Evolutionary conservation across 306 rosid species (phyloP), one percentile per base, ranked within the genome.

Genomic region (Purshia tridentata): DNA sequence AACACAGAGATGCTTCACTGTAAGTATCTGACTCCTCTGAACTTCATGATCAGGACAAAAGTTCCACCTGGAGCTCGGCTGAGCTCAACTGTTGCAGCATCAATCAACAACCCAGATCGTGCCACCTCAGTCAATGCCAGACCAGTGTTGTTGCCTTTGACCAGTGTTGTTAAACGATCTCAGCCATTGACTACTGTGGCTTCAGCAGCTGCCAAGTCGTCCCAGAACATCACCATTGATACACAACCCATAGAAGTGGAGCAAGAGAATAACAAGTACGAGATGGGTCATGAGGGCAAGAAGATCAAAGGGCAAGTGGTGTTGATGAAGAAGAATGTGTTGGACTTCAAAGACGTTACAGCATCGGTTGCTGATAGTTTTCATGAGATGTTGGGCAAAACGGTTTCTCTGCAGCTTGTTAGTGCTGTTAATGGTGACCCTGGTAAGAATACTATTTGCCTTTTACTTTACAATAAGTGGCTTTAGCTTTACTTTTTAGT

Each of bases 291-390:
- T 29, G 74, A 15, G 4, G 74, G 6, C 18, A 72, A 55, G 52
- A 65, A 77, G 56, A 76, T 90, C 6, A 81, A 37, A 80, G 98
- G 96, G 16, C 78, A 39, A n/a, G 95, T 87, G 79, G 78, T 90
- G 6, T 40, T 92, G 80, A 90, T 88, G 92, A 92, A 84, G 86
- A 92, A 88, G 63, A 90, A 90, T 59, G 89, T 86, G 59, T 20
- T 92, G 80, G 98, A 92, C 65, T 67, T 86, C 78, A 85, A 90
- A 42, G 91, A 90, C 65, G 75, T 92, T 10, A 73, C 67, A 54
- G 90, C 93, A 0, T 80, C 90, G 6, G 0, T 88, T 53, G 39
- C 72, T 1, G 98, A 93, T 81, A 76, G 85, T 52, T 14, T 90
- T 64, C 85, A 81, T 8, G 98, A 93, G 85, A 46, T 88, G 13